These are phyloP conservation scores for Mycogone perniciosa DNA, from an alignment of 2,329 filamentous ascomycete genomes.

Conservation along the genomic window DNA sequence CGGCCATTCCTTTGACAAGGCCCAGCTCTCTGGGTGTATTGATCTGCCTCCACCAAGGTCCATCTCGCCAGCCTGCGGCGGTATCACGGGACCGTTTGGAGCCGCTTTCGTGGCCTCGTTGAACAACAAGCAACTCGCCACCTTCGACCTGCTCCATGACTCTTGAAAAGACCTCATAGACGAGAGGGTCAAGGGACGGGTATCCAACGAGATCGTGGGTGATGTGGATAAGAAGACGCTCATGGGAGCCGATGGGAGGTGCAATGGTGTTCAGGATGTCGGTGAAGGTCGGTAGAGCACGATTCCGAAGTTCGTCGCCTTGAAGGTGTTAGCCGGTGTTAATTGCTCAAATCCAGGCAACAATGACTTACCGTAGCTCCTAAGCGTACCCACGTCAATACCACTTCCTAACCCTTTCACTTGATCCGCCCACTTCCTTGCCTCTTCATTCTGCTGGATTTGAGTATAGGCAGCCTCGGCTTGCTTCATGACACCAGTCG, in stretches of 20 bases:
- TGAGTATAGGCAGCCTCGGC: slow-evolving; percentile 91
- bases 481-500: slow-evolving; percentile 80
- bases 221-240: slow-evolving; percentile 93
- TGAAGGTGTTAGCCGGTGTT: slow-evolving; percentile 8
- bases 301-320: slow-evolving; percentile 82
- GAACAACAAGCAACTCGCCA: slow-evolving; percentile 87
- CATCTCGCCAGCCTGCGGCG: slow-evolving; percentile 75
- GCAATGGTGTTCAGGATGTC: slow-evolving; percentile 92
- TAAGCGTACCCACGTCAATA: slow-evolving; percentile 69
- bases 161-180: slow-evolving; percentile 84
- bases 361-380: slow-evolving; percentile 33
- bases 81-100: slow-evolving; percentile 56
- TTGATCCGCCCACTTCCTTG: slow-evolving; percentile 92
- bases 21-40: slow-evolving; percentile 68
- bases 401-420: slow-evolving; percentile 56
- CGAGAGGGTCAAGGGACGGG: slow-evolving; percentile 85
- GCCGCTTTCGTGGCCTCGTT: slow-evolving; percentile 81
- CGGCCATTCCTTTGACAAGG: slow-evolving; percentile 69
- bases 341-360: neutral
- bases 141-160: slow-evolving; percentile 99
- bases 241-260: slow-evolving; percentile 92
- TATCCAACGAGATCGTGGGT: slow-evolving; percentile 95
- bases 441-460: slow-evolving; percentile 93
- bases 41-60: slow-evolving; percentile 87
- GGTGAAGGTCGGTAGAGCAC: slow-evolving; percentile 89